These are phyloP conservation scores for Paramyrothecium sp. DNA, from an alignment of 2,329 filamentous ascomycete species.

Conservation along the genomic window DNA sequence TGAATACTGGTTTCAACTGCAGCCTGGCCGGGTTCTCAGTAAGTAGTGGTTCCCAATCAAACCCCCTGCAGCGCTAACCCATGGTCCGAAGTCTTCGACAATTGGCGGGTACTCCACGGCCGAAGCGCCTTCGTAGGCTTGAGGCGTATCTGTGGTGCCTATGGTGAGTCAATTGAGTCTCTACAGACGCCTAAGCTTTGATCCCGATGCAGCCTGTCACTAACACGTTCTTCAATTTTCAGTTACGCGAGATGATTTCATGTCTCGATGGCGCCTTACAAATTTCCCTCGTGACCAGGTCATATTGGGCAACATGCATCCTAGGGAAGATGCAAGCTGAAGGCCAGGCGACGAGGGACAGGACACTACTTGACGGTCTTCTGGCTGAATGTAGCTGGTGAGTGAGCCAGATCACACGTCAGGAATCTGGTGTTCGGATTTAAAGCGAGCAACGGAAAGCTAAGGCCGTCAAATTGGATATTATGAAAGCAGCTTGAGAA, in stretches of 20 bases:
- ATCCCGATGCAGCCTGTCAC: not conserved
- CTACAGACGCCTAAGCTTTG: not conserved
- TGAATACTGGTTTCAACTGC: slow-evolving; percentile 78
- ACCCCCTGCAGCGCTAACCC: not conserved
- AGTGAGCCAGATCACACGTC: too few relatives aligned
- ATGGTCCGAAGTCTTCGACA: slow-evolving; percentile 73
- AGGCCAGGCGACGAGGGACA: not conserved
- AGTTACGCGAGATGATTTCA: slow-evolving; percentile 80
- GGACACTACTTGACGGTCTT: not conserved
- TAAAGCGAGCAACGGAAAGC: too few relatives aligned
- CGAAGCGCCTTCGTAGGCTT: slow-evolving; percentile 79
- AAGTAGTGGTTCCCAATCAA: slow-evolving; percentile 30
- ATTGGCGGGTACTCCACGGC: slow-evolving; percentile 92
- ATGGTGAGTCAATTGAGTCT: slow-evolving; percentile 62
- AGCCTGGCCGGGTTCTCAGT: slow-evolving; percentile 77
- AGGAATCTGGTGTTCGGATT: too few relatives aligned
- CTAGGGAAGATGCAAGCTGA: slow-evolving; percentile 9
- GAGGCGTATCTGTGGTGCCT: slow-evolving; percentile 86
- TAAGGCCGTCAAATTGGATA: too few relatives aligned
- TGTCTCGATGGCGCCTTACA: slow-evolving; percentile 72
- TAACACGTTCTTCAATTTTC: not conserved
- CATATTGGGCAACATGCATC: slow-evolving; percentile 32
- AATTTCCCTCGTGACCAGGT: slow-evolving; percentile 56
- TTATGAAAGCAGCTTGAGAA: too few relatives aligned
- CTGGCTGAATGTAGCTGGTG: not conserved